A percentile compares a stretch with the other conserved stretches of the same genome.
Evolutionary conservation across 2,329 filamentous ascomycete species (phyloP).

Genomic region (Remersonia thermophila): DNA sequence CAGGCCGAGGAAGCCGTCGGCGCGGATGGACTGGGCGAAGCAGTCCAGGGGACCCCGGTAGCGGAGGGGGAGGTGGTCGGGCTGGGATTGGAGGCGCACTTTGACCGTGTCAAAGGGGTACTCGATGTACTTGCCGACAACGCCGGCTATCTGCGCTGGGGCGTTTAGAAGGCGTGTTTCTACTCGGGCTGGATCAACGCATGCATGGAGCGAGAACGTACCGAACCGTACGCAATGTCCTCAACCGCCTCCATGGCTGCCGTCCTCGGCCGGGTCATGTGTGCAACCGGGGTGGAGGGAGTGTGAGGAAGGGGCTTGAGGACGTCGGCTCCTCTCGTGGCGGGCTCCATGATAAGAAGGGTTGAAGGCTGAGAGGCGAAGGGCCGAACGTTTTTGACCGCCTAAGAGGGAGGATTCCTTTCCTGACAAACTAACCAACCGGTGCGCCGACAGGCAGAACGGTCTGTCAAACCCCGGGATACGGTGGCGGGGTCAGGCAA

Average conservation of each 20-base stretch:
- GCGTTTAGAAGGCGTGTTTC: constrained; percentile 12
- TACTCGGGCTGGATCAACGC: too few relatives aligned
- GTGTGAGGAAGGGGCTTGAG: constrained; percentile 10
- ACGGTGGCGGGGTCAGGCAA: too few relatives aligned
- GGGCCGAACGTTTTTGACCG: not conserved
- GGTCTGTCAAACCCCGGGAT: too few relatives aligned
- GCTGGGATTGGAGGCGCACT: constrained; percentile 92
- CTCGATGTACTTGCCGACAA: constrained; percentile 90
- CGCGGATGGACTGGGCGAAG: constrained; percentile 71
- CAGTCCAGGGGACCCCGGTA: constrained; percentile 87
- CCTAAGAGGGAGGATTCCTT: too few relatives aligned
- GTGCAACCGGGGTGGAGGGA: constrained; percentile 2
- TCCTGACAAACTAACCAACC: not conserved
- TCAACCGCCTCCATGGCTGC: constrained; percentile 58
- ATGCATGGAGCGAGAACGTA: too few relatives aligned
- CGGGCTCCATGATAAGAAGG: constrained; percentile 18
- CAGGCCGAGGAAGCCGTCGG: constrained; percentile 67
- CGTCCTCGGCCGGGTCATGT: constrained; percentile 23
- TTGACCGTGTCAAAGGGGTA: constrained; percentile 99
- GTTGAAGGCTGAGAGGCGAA: not conserved
- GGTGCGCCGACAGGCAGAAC: too few relatives aligned
- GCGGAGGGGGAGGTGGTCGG: constrained; percentile 64
- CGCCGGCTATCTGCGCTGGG: constrained; percentile 57
- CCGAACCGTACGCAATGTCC: constrained; percentile 79
- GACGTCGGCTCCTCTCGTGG: constrained; percentile 8